Conservation (phyloP, 352 stramenopile genomes). For the Pythium monospermum region DNA sequence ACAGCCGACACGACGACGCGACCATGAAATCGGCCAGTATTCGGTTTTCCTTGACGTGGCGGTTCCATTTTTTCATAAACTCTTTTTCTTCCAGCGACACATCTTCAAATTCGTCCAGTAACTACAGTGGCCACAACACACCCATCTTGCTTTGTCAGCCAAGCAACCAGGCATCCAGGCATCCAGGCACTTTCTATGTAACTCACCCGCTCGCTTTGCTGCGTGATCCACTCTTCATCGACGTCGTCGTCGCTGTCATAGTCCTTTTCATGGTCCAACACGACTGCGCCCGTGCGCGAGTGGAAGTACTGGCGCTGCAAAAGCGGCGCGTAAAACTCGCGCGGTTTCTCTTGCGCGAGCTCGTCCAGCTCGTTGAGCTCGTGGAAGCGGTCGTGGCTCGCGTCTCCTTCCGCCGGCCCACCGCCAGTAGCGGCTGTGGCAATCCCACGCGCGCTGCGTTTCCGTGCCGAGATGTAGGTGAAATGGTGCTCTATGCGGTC, state of each 20-base stretch:
- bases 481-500: conserved; percentile 67
- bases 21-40: conserved; percentile 86
- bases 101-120: conserved; percentile 87
- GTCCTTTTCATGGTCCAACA: conserved; percentile 77
- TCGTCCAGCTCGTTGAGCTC: conserved; percentile 73
- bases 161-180: conserved; percentile 1
- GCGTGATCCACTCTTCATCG: conserved; percentile 85
- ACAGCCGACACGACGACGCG: conserved; percentile 77
- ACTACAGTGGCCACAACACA: too few species aligned
- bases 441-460: conserved; percentile 1
- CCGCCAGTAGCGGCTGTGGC: neutral
- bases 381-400: conserved; percentile 51
- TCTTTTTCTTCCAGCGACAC: conserved; percentile 84
- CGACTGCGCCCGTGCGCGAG: conserved; percentile 75
- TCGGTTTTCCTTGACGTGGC: conserved; percentile 73
- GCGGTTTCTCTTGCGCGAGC: conserved; percentile 42
- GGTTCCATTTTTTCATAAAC: conserved; percentile 91
- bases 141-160: too few species aligned
- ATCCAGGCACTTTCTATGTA: conserved; percentile 1
- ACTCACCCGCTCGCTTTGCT: conserved; percentile 83
- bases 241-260: conserved; percentile 88
- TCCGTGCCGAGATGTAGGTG: conserved; percentile 40
- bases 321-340: conserved; percentile 68
- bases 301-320: conserved; percentile 87
- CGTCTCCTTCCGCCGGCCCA: neutral